phyloP scores from a whole-genome alignment of 768 basidiomycete genomes.

The Russula olivacea region DNA sequence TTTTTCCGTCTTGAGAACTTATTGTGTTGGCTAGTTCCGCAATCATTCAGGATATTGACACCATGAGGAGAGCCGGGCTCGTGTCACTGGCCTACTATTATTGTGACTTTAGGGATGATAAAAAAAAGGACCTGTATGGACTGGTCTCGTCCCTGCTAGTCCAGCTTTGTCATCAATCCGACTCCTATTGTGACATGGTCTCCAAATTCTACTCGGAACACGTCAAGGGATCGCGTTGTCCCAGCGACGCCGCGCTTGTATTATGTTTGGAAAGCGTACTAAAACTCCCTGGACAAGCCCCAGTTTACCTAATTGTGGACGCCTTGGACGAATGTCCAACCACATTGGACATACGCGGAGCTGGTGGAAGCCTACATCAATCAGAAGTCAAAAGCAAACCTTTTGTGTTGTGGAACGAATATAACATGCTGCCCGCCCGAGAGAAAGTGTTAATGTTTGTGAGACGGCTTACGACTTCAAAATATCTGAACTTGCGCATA shows the following conservation, averaged over 20 bases:
- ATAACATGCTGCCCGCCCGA: too few species aligned
- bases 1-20: neutral
- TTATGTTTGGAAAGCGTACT: neutral
- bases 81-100: too few species aligned
- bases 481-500: neutral
- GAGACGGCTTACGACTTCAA: neutral
- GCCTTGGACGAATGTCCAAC: neutral
- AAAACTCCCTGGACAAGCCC: neutral
- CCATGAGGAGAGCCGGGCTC: neutral
- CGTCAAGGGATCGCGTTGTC: neutral
- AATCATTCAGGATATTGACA: neutral
- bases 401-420: too few species aligned
- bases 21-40: too few species aligned
- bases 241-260: neutral
- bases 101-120: too few species aligned
- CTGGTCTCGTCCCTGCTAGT: neutral
- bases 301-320: neutral
- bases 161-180: neutral
- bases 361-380: too few species aligned
- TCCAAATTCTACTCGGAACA: neutral
- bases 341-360: too few species aligned
- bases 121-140: too few species aligned
- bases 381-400: too few species aligned
- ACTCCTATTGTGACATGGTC: neutral
- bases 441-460: neutral